A percentile compares a stretch with the other conserved stretches of the same genome.
Conservation (phyloP, 148 eudicot genomes). For the Heliosperma pusillum region DNA sequence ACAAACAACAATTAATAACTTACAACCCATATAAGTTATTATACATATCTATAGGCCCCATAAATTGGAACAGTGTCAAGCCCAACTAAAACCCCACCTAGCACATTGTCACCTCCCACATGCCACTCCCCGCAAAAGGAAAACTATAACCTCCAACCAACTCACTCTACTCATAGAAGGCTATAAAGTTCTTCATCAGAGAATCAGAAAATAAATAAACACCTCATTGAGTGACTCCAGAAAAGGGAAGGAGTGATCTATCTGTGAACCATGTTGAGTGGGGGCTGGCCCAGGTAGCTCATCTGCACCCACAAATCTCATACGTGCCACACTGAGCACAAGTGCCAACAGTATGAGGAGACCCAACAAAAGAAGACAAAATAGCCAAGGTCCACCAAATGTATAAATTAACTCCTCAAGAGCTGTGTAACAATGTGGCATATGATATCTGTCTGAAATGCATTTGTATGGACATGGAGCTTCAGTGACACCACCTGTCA, state of each 20-base stretch:
- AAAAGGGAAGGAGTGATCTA: slow-evolving; percentile 95
- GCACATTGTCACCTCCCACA: background rate
- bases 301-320: slow-evolving; percentile 86
- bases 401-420: slow-evolving; percentile 93
- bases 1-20: background rate
- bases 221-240: slow-evolving; percentile 98
- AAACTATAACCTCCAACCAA: background rate
- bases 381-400: slow-evolving; percentile 96
- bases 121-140: background rate
- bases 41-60: background rate
- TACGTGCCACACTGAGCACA: slow-evolving; percentile 95
- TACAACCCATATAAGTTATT: background rate
- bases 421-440: slow-evolving; percentile 92
- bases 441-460: slow-evolving; percentile 84
- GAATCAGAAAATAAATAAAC: slow-evolving; percentile 1
- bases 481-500: slow-evolving; percentile 86
- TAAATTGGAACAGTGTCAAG: background rate
- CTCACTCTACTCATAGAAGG: background rate
- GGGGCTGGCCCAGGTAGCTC: slow-evolving; percentile 82
- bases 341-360: slow-evolving; percentile 74
- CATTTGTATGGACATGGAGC: slow-evolving; percentile 87
- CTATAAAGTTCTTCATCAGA: background rate
- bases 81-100: background rate
- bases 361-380: slow-evolving; percentile 81
- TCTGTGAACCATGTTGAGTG: slow-evolving; percentile 85